Conservation (phyloP, 2,329 filamentous ascomycete genomes). For the Cadophora luteo-olivacea region DNA sequence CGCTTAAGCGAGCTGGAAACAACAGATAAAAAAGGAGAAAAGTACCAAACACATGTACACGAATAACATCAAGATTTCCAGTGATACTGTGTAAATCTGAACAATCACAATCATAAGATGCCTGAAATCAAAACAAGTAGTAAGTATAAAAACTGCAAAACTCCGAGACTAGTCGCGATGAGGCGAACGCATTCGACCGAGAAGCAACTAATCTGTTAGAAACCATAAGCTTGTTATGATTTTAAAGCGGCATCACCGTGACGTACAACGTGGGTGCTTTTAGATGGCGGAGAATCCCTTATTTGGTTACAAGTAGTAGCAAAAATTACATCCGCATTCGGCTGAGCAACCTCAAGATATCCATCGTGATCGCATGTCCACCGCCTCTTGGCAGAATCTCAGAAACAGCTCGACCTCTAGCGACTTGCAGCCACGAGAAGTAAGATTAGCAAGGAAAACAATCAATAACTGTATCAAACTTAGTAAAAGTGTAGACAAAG, state of each 20-base stretch:
- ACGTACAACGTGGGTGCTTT: neutral
- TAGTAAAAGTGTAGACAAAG: too few species aligned
- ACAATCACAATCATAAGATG: neutral
- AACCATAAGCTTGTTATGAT: neutral
- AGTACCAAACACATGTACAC: too few species aligned
- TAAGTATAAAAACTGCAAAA: neutral
- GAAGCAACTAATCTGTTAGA: neutral
- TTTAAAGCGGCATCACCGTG: neutral
- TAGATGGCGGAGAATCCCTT: neutral
- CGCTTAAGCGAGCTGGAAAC: neutral
- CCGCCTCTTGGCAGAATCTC: neutral
- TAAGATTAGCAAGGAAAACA: too few species aligned
- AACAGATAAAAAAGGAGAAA: too few species aligned
- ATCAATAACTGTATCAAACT: too few species aligned
- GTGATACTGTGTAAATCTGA: neutral
- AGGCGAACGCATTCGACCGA: neutral
- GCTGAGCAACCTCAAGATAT: neutral
- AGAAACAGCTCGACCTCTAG: too few species aligned
- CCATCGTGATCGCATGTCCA: neutral
- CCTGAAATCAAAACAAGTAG: neutral
- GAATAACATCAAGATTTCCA: neutral
- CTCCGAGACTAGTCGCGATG: neutral
- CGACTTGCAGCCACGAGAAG: too few species aligned
- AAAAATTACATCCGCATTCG: neutral
- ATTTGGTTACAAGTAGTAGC: neutral